Evolutionary conservation across 352 stramenopile genomes (phyloP).

Genomic region (Phytophthora brassicae): DNA sequence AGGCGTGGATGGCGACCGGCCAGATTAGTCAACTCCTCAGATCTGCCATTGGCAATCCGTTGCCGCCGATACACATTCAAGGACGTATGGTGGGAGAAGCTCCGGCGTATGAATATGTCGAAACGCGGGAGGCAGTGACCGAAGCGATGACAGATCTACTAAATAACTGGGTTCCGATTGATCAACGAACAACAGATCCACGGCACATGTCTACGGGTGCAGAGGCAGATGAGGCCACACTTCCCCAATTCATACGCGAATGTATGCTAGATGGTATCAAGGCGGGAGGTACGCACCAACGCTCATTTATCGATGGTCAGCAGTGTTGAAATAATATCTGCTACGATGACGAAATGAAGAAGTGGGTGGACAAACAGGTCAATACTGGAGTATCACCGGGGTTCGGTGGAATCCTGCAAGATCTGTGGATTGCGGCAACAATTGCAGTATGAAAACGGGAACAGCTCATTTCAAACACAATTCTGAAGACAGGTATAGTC

Average conservation of each 20-base stretch:
- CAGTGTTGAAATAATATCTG: neutral
- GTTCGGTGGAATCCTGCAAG: neutral
- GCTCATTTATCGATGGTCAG: neutral
- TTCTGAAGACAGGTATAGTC: neutral
- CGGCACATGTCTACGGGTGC: neutral
- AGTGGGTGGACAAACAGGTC: neutral
- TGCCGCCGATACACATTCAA: neutral
- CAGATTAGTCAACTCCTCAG: neutral
- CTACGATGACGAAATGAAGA: neutral
- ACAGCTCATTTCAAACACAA: neutral
- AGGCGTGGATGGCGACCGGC: neutral
- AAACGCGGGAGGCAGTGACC: neutral
- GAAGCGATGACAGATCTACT: neutral
- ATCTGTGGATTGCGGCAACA: neutral
- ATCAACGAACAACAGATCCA: neutral
- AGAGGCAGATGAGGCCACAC: neutral
- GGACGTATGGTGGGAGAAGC: neutral
- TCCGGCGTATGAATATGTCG: neutral
- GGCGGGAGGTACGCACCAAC: neutral
- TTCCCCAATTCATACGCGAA: neutral
- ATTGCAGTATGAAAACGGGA: neutral
- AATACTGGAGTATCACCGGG: neutral
- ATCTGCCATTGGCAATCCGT: neutral
- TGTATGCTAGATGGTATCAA: slow-evolving; percentile 8
- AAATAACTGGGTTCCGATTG: neutral